phyloP scores from a whole-genome alignment of 108 stramenopile species.

The Conticribra weissflogii region DNA sequence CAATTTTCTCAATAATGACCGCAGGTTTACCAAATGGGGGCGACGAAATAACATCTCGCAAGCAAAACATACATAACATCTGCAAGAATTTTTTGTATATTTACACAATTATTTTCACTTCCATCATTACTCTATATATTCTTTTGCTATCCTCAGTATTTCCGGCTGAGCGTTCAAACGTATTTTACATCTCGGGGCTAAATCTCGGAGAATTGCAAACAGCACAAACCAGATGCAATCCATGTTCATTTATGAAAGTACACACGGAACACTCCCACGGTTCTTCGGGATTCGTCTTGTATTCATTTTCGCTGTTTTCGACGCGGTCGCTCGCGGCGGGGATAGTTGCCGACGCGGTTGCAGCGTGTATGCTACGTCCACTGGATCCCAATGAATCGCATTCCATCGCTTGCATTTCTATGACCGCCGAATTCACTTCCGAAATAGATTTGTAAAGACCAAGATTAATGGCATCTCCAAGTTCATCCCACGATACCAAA shows the following conservation, averaged over 20 bases:
- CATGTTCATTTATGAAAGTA: not conserved
- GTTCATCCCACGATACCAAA: not conserved
- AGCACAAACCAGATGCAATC: not conserved
- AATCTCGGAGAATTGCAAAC: not conserved
- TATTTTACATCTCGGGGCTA: not conserved
- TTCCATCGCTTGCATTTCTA: not conserved
- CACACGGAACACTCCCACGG: not conserved
- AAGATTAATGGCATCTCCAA: not conserved
- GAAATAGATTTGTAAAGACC: not conserved
- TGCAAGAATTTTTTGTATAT: too few relatives aligned
- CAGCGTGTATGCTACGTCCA: not conserved
- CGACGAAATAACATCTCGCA: too few relatives aligned
- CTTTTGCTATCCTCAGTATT: too few relatives aligned
- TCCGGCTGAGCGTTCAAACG: too few relatives aligned
- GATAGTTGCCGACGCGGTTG: not conserved
- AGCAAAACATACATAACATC: too few relatives aligned
- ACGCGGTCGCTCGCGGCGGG: not conserved
- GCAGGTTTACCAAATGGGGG: too few relatives aligned
- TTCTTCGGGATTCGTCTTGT: not conserved
- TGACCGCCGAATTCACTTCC: not conserved
- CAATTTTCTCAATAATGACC: too few relatives aligned
- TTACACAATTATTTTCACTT: too few relatives aligned
- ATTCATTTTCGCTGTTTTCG: not conserved
- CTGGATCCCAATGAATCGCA: not conserved
- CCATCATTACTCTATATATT: too few relatives aligned